Base-by-base conservation (phyloP, 2,329 filamentous ascomycete genomes). In the Ramularia collo-cygni region DNA sequence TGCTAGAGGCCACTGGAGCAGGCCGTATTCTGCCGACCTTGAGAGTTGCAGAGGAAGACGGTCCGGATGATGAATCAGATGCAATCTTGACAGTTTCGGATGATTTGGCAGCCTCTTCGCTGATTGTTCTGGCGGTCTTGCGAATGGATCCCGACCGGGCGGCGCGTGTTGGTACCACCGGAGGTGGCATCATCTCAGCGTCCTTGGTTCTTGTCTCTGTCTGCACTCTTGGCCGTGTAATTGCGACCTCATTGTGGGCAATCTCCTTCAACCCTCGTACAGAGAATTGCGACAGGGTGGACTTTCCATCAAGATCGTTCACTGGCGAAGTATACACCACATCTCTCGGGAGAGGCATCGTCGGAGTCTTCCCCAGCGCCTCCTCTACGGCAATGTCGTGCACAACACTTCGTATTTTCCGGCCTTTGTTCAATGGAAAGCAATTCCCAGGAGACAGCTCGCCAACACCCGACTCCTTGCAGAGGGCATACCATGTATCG, bases 401-500 rank as follows among this genome's bases (percentile, higher is more conserved):
- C 13, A 71, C 68, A 4, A 73, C 66, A 21, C 68, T 71, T 46
- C 67, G 65, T 43, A 71, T 65, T 37, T 64, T 64, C 47, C 65
- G 64, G 34, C 67, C 67, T 15, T 67, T 67, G 37, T 66, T 66
- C 10, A 70, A 60, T 8, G 66, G 63, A 44, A 73, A 73, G 7
- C 57, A 54, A 34, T 66, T 68, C 30, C 68, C 68, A 18, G 64
- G 58, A 28, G 64, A 63, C 41, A 65, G 67, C 48, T 71, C 67
- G 21, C 70, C 70, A 12, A 73, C 70, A 10, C 68, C 68, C 14
- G 69, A 71, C 31, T 67, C 58, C 48, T 69, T 70, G 59, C 70
- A 72, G n/a, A 72, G 44, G 10, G 59, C 56, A 53, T 58, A 70
- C 70, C 70, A 73, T 8, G 68, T 67, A n/a, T 71, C 67, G 6